Evolutionary conservation across 495 filamentous ascomycete genomes (phyloP).

Genomic region (Trichoderma gamsii): DNA sequence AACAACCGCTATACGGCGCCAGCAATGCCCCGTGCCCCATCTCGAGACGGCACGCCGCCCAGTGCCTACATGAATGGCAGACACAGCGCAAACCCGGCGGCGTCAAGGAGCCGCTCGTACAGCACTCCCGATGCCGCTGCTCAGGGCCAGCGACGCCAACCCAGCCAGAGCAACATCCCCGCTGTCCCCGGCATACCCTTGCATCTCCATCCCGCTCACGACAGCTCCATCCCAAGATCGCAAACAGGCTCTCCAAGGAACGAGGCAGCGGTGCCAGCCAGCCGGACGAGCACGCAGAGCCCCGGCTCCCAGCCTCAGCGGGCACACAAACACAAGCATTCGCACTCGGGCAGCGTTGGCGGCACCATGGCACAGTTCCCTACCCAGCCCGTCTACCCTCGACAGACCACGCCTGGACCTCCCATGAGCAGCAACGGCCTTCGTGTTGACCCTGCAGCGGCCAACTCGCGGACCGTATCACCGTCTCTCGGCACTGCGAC

Average conservation of each 20-base stretch:
- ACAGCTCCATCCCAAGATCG: conserved; percentile 44
- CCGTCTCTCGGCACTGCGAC: conserved; percentile 32
- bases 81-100: conserved; percentile 49
- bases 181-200: conserved; percentile 53
- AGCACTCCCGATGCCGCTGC: conserved; percentile 58
- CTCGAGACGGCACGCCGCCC: conserved; percentile 64
- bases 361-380: conserved; percentile 45
- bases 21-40: conserved; percentile 69
- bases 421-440: conserved; percentile 29
- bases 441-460: conserved; percentile 19
- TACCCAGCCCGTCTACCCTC: conserved; percentile 39
- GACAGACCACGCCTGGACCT: conserved; percentile 37
- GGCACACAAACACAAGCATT: conserved; percentile 30
- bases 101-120: conserved; percentile 52
- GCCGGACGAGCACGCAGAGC: conserved; percentile 48
- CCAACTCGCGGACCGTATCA: conserved; percentile 21
- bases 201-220: conserved; percentile 49
- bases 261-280: conserved; percentile 33
- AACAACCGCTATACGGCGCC: conserved; percentile 80
- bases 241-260: conserved; percentile 48
- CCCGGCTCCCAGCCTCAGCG: conserved; percentile 44
- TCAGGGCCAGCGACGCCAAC: conserved; percentile 32
- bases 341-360: conserved; percentile 25
- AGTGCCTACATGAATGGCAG: conserved; percentile 61
- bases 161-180: conserved; percentile 36